A percentile compares a stretch with the other conserved stretches of the same genome.
Evolutionary conservation across 768 basidiomycete species (phyloP).

Genomic region (Rhizopogon vesiculosus): DNA sequence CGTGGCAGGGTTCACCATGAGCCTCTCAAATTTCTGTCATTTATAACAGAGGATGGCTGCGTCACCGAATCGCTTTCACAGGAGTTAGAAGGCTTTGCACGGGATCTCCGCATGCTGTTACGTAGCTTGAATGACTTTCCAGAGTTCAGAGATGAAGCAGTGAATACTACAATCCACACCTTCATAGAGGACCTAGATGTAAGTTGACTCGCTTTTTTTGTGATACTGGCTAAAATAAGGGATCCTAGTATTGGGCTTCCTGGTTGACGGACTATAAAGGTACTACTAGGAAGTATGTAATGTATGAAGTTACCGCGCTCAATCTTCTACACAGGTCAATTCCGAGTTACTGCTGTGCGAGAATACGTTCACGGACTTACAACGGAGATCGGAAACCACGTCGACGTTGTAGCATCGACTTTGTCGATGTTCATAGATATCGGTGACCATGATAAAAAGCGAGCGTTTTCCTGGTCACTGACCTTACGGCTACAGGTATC

Average conservation of each 20-base stretch:
- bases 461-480: background rate
- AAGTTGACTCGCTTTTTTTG: background rate
- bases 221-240: background rate
- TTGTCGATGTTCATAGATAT: slow-evolving; percentile 38
- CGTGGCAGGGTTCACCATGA: slow-evolving; percentile 9
- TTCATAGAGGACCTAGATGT: slow-evolving; percentile 39
- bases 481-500: slow-evolving; percentile 24
- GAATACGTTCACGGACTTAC: slow-evolving; percentile 38
- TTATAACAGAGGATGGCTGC: slow-evolving; percentile 26
- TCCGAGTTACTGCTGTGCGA: slow-evolving; percentile 37
- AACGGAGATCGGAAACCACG: slow-evolving; percentile 36
- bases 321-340: slow-evolving; percentile 29
- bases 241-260: slow-evolving; percentile 38
- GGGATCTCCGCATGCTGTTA: slow-evolving; percentile 35
- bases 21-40: slow-evolving; percentile 25
- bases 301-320: background rate
- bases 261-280: slow-evolving; percentile 37
- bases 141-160: slow-evolving; percentile 38
- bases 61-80: slow-evolving; percentile 37
- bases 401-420: slow-evolving; percentile 35
- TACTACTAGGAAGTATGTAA: background rate
- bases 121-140: slow-evolving; percentile 42
- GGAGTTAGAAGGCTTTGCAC: slow-evolving; percentile 34
- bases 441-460: slow-evolving; percentile 25
- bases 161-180: slow-evolving; percentile 34